Evolutionary conservation across 768 basidiomycete species (phyloP).

Genomic region (Podaxis pistillaris): DNA sequence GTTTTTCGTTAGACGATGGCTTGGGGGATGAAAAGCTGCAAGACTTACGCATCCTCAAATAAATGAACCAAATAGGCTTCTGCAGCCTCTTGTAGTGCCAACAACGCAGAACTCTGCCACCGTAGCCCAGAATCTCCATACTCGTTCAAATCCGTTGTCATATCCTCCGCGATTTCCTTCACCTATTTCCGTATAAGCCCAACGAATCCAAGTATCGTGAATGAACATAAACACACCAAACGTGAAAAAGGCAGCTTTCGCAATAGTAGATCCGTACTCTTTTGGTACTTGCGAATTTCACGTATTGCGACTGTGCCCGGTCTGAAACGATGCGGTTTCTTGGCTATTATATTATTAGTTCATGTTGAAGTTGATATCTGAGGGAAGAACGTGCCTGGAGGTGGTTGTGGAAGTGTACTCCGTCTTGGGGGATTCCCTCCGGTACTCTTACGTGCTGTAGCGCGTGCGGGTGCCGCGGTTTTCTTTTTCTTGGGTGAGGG

Average conservation of each 20-base stretch:
- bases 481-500: conserved; percentile 51
- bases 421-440: conserved; percentile 58
- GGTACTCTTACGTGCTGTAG: conserved; percentile 84
- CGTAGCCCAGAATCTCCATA: conserved; percentile 62
- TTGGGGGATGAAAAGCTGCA: background rate
- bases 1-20: conserved; percentile 8
- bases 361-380: background rate
- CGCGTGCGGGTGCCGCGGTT: conserved; percentile 18
- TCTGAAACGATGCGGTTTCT: conserved; percentile 69
- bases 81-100: conserved; percentile 95
- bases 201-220: background rate
- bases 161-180: conserved; percentile 89
- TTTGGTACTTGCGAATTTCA: conserved; percentile 94
- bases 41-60: conserved; percentile 96
- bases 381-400: conserved; percentile 9
- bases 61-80: conserved; percentile 94
- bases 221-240: conserved; percentile 54
- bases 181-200: conserved; percentile 50
- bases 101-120: conserved; percentile 94
- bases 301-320: conserved; percentile 89
- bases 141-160: conserved; percentile 75
- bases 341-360: conserved; percentile 18
- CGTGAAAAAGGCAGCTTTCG: conserved; percentile 91
- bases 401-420: conserved; percentile 29
- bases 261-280: conserved; percentile 85